Evolutionary conservation across 176 grass and related monocot species (phyloP), one percentile per base, ranked within the genome.

Genomic region (maize (Zea mays)): DNA sequence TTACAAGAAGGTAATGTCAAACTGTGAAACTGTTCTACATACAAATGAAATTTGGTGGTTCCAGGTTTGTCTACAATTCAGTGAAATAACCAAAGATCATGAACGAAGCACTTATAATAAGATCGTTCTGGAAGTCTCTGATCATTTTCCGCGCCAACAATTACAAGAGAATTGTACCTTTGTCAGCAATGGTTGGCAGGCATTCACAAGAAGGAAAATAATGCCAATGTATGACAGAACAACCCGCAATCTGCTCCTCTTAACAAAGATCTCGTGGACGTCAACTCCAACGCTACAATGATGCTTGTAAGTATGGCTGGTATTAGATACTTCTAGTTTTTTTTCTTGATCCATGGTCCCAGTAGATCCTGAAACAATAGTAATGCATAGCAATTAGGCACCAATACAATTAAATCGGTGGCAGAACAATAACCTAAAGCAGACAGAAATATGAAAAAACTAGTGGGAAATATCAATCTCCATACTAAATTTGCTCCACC

Each of bases 231-330:
- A 94, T 0, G 81, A 98, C 43, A 94, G 67, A 12, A 89, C 57
- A 65, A 87, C 75, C 8, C 74, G 65, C 5, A 69, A 6, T 85
- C 70, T 81, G 85, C 87, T 87, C 79, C 72, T 95, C 87, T 86
- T 95, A 20, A 90, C 62, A 64, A 82, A 87, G 41, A 99, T 78
- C 43, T 92, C 87, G 17, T 99, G 90, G 46, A 87, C 55, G 35
- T 99, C 85, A 66, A 90, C 65, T 70, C 68, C 74, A 58, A 59
- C 89, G 58, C 57, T 52, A 20, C 38, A 67, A 63, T 46, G 76
- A 84, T 84, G 85, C 42, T 55, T 74, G 54, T 88, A 90, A 41
- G 71, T 90, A 50, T 88, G 88, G 2, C 76, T 8, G 14, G 41
- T 77, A 80, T 36, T 42, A 20, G 65, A 76, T 12, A 10, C 33